Evolutionary conservation across 2,329 filamentous ascomycete genomes (phyloP), one percentile per base, ranked within the genome.

Genomic region (Epichloe gansuensis): DNA sequence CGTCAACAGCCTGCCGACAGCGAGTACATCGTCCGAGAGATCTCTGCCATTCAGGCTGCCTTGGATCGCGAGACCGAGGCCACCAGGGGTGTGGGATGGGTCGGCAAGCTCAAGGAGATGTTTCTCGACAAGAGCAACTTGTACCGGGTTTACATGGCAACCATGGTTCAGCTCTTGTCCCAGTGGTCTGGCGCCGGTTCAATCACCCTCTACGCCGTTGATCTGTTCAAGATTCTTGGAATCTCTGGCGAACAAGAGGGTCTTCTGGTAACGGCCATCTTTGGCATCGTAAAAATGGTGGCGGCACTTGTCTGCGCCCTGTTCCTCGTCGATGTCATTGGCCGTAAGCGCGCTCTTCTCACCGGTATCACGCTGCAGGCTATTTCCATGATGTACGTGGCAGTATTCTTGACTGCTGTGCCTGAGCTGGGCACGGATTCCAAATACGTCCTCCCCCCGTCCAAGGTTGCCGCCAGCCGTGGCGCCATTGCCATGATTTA

Each of bases 291-390:
- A 59, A 90, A 90, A 62, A 77, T 90, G 51, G 63, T 78, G 6
- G 76, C 82, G 0, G 79, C 84, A 13, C 63, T 89, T 35, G 57
- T 79, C 40, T 90, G 85, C 63, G 85, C 86, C 0, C 74, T 89
- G 50, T 88, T 90, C 75, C 75, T 90, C 8, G 85, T 90, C 56
- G 87, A 90, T 59, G 81, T 85, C 51, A 82, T 90, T 57, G 87
- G 87, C 4, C 82, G 87, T 53, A 89, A 89, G 67, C 77, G 80
- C 7, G 73, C 81, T 0, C 72, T 85, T 0, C 71, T 82, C 17
- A 64, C 75, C 0, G 81, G 81, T 2, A 84, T 84, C 58, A 70
- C 70, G 2, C 68, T 83, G 1, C 81, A 85, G 63, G 72, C 74
- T 15, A 63, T 84, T 9, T 59, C 80, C 13, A 82, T 84, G 77